These are phyloP conservation scores for Amanita pseudoporphyria DNA, from an alignment of 768 basidiomycete species.

Conservation along the genomic window DNA sequence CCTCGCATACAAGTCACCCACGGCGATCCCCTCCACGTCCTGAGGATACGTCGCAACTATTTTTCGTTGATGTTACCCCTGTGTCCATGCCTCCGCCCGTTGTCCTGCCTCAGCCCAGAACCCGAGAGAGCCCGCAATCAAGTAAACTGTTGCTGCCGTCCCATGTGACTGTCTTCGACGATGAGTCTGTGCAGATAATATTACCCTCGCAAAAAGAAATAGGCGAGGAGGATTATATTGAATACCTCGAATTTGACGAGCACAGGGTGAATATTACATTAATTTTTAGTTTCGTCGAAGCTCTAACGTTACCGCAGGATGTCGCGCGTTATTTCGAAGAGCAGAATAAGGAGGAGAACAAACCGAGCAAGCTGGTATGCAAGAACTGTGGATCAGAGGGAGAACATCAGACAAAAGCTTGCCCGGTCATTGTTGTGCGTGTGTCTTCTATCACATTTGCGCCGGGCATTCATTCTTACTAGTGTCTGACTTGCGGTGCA, in stretches of 20 bases:
- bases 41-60: constrained; percentile 19
- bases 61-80: constrained; percentile 42
- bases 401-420: constrained; percentile 58
- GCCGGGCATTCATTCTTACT: constrained; percentile 2
- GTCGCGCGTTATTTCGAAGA: constrained; percentile 60
- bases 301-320: constrained; percentile 24
- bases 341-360: constrained; percentile 27
- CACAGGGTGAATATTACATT: constrained; percentile 34
- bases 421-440: constrained; percentile 64
- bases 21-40: neutral
- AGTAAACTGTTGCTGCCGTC: constrained; percentile 47
- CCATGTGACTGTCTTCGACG: constrained; percentile 55
- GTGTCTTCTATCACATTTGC: constrained; percentile 1
- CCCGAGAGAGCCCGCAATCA: constrained; percentile 4
- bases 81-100: constrained; percentile 22
- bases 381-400: constrained; percentile 72
- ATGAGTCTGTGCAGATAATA: constrained; percentile 36
- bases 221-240: constrained; percentile 60
- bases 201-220: constrained; percentile 28
- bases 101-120: constrained; percentile 7
- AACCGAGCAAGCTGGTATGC: constrained; percentile 47
- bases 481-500: constrained; percentile 79
- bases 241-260: constrained; percentile 70
- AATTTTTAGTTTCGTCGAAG: neutral
- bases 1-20: neutral